Conservation (phyloP, 306 rosid species). For the Dryas alaskensis region DNA sequence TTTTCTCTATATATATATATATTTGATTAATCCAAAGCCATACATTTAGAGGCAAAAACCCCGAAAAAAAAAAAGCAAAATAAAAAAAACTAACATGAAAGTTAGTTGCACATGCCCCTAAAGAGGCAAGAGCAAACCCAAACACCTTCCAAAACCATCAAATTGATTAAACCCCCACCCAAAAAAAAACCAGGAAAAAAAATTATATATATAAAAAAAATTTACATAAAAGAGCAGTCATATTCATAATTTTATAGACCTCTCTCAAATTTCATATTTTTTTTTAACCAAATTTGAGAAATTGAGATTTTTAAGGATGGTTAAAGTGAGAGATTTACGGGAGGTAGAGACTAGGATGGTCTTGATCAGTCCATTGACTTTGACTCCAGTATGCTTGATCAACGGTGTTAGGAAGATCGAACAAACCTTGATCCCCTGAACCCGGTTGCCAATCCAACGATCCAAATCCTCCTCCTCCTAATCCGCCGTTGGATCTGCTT, state of each 20-base stretch:
- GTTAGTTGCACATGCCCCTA: slow-evolving; percentile 51
- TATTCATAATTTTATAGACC: slow-evolving; percentile 13
- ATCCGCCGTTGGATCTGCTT: slow-evolving; percentile 37
- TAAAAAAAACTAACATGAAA: slow-evolving; percentile 30
- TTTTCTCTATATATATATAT: slow-evolving; percentile 31
- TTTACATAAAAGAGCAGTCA: slow-evolving; percentile 20
- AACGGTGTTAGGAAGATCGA: slow-evolving; percentile 76
- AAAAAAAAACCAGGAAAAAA: not conserved
- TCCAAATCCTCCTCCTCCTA: slow-evolving; percentile 50
- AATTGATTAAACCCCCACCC: slow-evolving; percentile 7
- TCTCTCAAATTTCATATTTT: slow-evolving; percentile 13
- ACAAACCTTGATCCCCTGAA: slow-evolving; percentile 62
- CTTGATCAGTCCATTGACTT: slow-evolving; percentile 82
- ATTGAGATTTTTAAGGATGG: not conserved
- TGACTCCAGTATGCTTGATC: slow-evolving; percentile 93
- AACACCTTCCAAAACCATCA: slow-evolving; percentile 31
- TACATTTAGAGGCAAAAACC: slow-evolving; percentile 29
- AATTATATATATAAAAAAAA: slow-evolving; percentile 9
- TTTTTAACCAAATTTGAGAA: slow-evolving; percentile 11
- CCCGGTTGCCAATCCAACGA: slow-evolving; percentile 76
- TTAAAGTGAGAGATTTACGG: slow-evolving; percentile 55
- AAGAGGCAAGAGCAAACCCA: slow-evolving; percentile 32
- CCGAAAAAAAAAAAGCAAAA: slow-evolving; percentile 1
- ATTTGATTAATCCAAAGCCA: slow-evolving; percentile 35
- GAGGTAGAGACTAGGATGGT: slow-evolving; percentile 61